Evolutionary conservation across 805 yeast species (phyloP).

Genomic region (Priceomyces melissophilus): DNA sequence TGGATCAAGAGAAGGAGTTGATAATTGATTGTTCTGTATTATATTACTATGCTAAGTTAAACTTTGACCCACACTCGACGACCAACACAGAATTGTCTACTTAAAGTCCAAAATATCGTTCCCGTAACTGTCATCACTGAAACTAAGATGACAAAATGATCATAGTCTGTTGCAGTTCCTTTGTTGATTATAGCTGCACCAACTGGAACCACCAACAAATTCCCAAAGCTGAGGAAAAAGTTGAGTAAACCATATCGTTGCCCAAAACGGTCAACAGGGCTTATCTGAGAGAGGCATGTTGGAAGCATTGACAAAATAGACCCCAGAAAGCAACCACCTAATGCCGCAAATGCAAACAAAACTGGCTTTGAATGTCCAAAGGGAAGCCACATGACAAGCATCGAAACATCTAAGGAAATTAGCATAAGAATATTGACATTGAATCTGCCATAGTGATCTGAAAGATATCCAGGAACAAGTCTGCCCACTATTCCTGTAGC

Average conservation of each 20-base stretch:
- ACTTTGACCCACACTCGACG: constrained; percentile 19
- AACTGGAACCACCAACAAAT: constrained; percentile 31
- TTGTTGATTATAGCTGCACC: constrained; percentile 29
- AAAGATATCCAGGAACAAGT: constrained; percentile 27
- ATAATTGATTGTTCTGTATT: no score
- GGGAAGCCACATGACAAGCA: constrained; percentile 32
- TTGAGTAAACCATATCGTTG: constrained; percentile 33
- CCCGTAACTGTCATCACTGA: constrained; percentile 27
- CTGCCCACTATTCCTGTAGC: constrained; percentile 29
- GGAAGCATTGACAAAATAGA: constrained; percentile 35
- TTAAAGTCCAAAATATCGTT: constrained; percentile 21
- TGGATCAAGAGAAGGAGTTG: neutral
- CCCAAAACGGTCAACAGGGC: constrained; percentile 39
- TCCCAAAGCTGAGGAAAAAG: constrained; percentile 27
- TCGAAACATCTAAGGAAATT: constrained; percentile 18
- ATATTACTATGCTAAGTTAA: constrained; percentile 2
- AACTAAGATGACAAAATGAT: constrained; percentile 29
- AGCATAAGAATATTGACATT: constrained; percentile 33
- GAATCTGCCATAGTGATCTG: constrained; percentile 27
- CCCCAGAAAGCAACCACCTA: constrained; percentile 35
- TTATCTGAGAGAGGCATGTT: constrained; percentile 59
- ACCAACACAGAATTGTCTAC: constrained; percentile 22
- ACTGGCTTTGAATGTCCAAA: constrained; percentile 24
- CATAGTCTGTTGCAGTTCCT: constrained; percentile 23
- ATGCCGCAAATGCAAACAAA: constrained; percentile 29